Evolutionary conservation across 2,329 filamentous ascomycete genomes (phyloP), one percentile per base, ranked within the genome.

Genomic region (Rhynchosporium graminicola): DNA sequence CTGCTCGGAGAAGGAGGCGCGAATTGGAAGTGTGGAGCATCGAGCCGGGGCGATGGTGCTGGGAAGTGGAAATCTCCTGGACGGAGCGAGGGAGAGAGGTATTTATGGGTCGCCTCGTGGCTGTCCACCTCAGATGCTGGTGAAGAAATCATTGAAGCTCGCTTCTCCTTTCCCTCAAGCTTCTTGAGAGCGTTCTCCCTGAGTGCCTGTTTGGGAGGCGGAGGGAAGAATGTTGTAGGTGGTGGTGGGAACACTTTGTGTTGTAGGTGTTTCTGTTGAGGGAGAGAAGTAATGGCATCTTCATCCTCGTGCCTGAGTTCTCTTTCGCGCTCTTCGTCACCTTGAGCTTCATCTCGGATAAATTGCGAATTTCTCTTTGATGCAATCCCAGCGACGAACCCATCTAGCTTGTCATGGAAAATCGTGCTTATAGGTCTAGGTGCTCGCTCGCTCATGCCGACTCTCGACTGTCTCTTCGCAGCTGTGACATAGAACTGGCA

Each of bases 401-500:
- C 89, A 74, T 96, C 92, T 61, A 97, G 85, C 75, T 89, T 92
- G 76, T 96, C 91, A 73, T 96, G 90, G 69, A 96, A 87, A 69
- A 88, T 79, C 69, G 88, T 87, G 70, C 88, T 92, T 61, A 94
- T 81, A 3, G 88, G 88, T 71, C 88, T 76, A 58, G 85, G 80
- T 62, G 76, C 85, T 72, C 78, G 80, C 74, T 77, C 79, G 46
- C 66, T 69, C 47, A 67, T 60, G 3, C 68, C 69, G 1, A 66
- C 58, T 59, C 64, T 69, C 31, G 68, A 64, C 40, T 73, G 71
- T 64, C 73, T 67, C 68, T 90, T 88, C 7, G 92, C 84, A 0
- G 89, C 86, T 0, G 94, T 98, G 68, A 97, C 90, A 77, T 92
- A 97, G 80, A 97, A 97, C 74, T 96, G 93, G 79, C 93, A 97